These are phyloP conservation scores for Parastagonospora nodorum DNA, from an alignment of 2,329 filamentous ascomycete species.

Conservation along the genomic window DNA sequence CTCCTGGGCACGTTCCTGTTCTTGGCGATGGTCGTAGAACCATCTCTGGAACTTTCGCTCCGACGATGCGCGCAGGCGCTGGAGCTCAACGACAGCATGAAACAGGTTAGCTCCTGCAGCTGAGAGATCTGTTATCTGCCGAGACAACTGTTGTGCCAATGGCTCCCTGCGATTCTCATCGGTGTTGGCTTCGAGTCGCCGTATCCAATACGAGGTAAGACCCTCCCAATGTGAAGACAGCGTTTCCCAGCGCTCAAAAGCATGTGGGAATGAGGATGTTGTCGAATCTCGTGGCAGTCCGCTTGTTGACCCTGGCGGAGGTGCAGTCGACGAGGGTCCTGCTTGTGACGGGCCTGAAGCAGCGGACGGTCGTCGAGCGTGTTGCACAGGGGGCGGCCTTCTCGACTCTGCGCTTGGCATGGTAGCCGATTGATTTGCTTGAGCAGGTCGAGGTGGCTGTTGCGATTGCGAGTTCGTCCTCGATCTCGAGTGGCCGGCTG, in stretches of 20 bases:
- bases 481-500: constrained; percentile 33
- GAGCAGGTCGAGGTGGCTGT: constrained; percentile 40
- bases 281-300: constrained; percentile 44
- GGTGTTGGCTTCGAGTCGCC: constrained; percentile 86
- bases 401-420: constrained; percentile 32
- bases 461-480: constrained; percentile 43
- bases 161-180: constrained; percentile 83
- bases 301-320: constrained; percentile 36
- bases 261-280: constrained; percentile 82
- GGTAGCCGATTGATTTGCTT: constrained; percentile 28
- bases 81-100: constrained; percentile 94
- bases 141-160: constrained; percentile 82
- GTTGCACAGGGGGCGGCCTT: constrained; percentile 36
- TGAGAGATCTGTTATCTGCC: constrained; percentile 96
- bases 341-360: constrained; percentile 39
- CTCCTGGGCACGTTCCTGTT: constrained; percentile 85
- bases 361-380: constrained; percentile 39
- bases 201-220: constrained; percentile 95
- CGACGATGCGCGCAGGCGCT: constrained; percentile 89
- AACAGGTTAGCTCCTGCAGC: constrained; percentile 96
- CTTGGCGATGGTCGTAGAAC: constrained; percentile 93
- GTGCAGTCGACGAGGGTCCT: constrained; percentile 32
- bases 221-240: constrained; percentile 98
- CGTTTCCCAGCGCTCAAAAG: constrained; percentile 97
- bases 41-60: constrained; percentile 98